Evolutionary conservation across 176 grass and related monocot genomes (phyloP), one percentile per base, ranked within the genome.

Genomic region (Eragrostis curvula): DNA sequence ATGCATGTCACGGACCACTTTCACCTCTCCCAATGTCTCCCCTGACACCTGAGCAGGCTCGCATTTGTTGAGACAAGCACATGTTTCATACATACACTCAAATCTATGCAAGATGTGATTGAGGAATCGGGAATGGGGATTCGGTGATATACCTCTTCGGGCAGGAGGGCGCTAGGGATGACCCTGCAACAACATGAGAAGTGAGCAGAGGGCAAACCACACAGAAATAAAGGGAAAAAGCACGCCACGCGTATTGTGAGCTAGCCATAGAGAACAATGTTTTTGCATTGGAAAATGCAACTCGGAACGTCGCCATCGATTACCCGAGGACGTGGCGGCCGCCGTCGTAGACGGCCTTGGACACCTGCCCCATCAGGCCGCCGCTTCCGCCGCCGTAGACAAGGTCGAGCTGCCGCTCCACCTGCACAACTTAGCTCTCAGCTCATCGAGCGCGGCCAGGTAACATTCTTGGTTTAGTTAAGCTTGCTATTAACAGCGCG

Each of bases 351-450:
- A 95, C 96, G 66, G 88, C 85, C 87, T 84, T 86, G 80, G 96
- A 98, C 27, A 98, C 89, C 50, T 93, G 59, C 23, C 96, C 96
- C 96, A 98, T 98, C 30, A 98, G 84, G 47, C 96, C 96, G 84
- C 74, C 81, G 86, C 96, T 98, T 68, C 96, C 96, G 68, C 96
- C 96, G 78, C 96, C 96, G 64, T 98, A 98, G 70, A 98, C 96
- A 27, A 98, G 90, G 55, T 95, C 89, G 71, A 98, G 88, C 64
- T 88, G 73, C 88, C 82, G 84, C 56, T 91, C 84, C n/a, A 95
- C 84, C 96, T 95, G 90, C 89, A 68, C 81, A 12, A 21, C 27
- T 0, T 16, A 46, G 39, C 3, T 66, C 6, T 40, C 49, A 82
- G 65, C 23, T 60, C n/a, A 68, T 3, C 11, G 17, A 43, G 49